phyloP scores from a whole-genome alignment of 805 yeast species.

The Debaryomyces prosopidis region DNA sequence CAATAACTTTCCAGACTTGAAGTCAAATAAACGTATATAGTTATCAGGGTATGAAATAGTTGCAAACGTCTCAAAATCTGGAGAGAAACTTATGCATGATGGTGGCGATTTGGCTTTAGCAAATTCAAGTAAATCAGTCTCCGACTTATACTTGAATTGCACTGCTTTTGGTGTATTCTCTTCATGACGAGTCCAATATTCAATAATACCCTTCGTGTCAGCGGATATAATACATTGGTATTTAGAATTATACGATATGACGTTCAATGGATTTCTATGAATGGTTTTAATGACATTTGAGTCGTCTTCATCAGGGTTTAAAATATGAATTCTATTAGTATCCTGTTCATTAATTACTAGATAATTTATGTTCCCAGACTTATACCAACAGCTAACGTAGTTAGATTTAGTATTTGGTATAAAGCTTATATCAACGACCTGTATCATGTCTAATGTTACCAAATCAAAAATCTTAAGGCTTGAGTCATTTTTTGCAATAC shows the following conservation, averaged over 20 bases:
- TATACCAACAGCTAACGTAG: constrained; percentile 13
- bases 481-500: constrained; percentile 17
- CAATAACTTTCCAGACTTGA: constrained; percentile 29
- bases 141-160: constrained; percentile 34
- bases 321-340: constrained; percentile 8
- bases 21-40: constrained; percentile 29
- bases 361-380: constrained; percentile 5
- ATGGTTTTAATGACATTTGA: constrained; percentile 1
- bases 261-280: constrained; percentile 13
- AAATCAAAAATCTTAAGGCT: constrained; percentile 20
- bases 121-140: constrained; percentile 37
- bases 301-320: constrained; percentile 14
- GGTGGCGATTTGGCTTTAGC: constrained; percentile 28
- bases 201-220: constrained; percentile 21
- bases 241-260: constrained; percentile 11
- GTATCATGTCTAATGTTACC: constrained; percentile 22
- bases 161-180: constrained; percentile 9
- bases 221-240: constrained; percentile 18
- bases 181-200: constrained; percentile 17
- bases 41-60: constrained; percentile 30
- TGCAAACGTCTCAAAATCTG: constrained; percentile 26
- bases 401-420: constrained; percentile 10
- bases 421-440: constrained; percentile 14
- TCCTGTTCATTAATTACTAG: constrained; percentile 13
- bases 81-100: constrained; percentile 18